Evolutionary conservation across 1,139 yeast genomes (phyloP).

Genomic region (Yamadazyma blattariae): DNA sequence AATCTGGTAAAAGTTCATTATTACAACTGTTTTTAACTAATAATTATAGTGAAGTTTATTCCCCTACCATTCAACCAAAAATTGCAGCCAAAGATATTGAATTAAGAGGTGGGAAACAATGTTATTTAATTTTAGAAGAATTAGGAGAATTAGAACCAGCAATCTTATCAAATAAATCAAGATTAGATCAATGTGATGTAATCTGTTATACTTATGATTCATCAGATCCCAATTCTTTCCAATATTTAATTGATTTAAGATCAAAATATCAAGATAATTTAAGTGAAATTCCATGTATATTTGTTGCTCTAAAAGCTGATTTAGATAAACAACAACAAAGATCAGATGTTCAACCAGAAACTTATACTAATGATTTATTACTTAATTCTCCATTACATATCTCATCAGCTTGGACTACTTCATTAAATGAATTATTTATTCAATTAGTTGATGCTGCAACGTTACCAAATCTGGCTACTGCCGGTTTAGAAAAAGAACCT

Average conservation of each 20-base stretch:
- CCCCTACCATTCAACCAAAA: conserved; percentile 79
- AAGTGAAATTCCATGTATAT: conserved; percentile 75
- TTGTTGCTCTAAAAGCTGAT: conserved; percentile 92
- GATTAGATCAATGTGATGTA: conserved; percentile 86
- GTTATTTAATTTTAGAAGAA: conserved; percentile 86
- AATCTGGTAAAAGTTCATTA: conserved; percentile 82
- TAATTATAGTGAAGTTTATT: conserved; percentile 64
- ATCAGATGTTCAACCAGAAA: conserved; percentile 82
- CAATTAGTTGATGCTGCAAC: conserved; percentile 89
- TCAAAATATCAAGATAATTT: conserved; percentile 51
- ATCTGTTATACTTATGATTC: conserved; percentile 89
- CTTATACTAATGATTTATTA: conserved; percentile 63
- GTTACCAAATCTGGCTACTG: conserved; percentile 74
- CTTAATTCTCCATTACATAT: conserved; percentile 76
- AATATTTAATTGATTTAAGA: conserved; percentile 69
- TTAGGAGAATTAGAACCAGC: conserved; percentile 86
- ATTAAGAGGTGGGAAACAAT: conserved; percentile 90
- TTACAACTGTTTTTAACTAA: conserved; percentile 80
- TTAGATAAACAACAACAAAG: conserved; percentile 93
- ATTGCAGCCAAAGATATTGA: conserved; percentile 93
- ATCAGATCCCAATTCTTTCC: conserved; percentile 92
- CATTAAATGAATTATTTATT: conserved; percentile 78
- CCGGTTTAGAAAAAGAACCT: conserved; percentile 72
- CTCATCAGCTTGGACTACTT: conserved; percentile 85
- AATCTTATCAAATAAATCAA: conserved; percentile 64